Conservation (phyloP, 495 filamentous ascomycete species). For the Thermothielavioides terrestris region DNA sequence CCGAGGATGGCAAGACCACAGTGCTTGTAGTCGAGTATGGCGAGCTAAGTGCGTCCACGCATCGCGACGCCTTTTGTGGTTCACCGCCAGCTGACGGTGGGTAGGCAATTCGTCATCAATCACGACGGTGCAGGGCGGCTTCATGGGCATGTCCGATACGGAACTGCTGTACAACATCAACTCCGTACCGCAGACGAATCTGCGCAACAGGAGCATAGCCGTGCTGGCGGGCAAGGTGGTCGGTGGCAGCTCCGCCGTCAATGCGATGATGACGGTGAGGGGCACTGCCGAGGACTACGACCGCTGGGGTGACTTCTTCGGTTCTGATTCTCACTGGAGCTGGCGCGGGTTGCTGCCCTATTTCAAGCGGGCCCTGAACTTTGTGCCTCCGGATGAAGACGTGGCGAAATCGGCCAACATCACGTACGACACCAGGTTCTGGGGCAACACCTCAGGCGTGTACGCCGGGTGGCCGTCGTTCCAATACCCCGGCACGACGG, state of each 20-base stretch:
- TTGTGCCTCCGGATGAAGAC: conserved; percentile 28
- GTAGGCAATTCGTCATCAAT: conserved; percentile 19
- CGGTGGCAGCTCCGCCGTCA: conserved; percentile 50
- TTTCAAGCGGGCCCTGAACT: conserved; percentile 36
- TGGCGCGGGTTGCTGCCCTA: conserved; percentile 42
- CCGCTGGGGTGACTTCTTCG: conserved; percentile 37
- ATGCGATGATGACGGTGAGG: conserved; percentile 43
- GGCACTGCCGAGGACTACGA: conserved; percentile 39
- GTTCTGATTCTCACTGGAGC: conserved; percentile 30
- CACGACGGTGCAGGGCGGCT: conserved; percentile 21
- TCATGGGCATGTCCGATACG: conserved; percentile 17
- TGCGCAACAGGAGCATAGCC: conserved; percentile 25
- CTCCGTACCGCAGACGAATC: conserved; percentile 32
- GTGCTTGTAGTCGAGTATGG: conserved; percentile 47
- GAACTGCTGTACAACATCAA: conserved; percentile 30
- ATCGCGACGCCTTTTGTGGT: neutral
- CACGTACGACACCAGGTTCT: conserved; percentile 33
- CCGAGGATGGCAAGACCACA: conserved; percentile 33
- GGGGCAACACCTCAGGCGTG: conserved; percentile 35
- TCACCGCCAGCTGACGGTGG: neutral
- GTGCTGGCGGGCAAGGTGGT: conserved; percentile 46
- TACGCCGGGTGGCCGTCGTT: conserved; percentile 36
- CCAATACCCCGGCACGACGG: conserved; percentile 32
- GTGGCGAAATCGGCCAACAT: conserved; percentile 32
- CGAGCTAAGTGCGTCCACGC: conserved; percentile 5